These are phyloP conservation scores for Tricholoma sp. DNA, from an alignment of 768 basidiomycete species.

Conservation along the genomic window DNA sequence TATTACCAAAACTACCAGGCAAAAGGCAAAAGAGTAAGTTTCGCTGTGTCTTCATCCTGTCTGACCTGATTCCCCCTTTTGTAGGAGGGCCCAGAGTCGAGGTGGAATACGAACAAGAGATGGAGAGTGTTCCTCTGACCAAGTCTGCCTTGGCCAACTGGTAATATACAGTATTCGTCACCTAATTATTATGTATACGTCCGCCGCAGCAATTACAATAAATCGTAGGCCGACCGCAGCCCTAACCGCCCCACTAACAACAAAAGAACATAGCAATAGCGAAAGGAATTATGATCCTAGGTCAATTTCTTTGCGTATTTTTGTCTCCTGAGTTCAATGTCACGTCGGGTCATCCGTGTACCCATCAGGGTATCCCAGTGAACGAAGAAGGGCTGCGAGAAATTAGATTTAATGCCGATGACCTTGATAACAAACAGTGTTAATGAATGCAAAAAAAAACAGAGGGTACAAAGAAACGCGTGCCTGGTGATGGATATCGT, in stretches of 20 bases:
- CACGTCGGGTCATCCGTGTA: conserved; percentile 74
- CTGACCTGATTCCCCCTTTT: conserved; percentile 4
- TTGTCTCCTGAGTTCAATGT: conserved; percentile 49
- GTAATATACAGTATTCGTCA: conserved; percentile 26
- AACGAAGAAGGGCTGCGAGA: conserved; percentile 92
- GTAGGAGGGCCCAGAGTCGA: conserved; percentile 79
- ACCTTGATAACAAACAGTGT: conserved; percentile 27
- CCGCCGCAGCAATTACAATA: neutral
- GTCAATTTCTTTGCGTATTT: conserved; percentile 27
- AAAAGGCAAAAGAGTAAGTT: conserved; percentile 57
- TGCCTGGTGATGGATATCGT: conserved; percentile 97
- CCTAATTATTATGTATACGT: too few relatives aligned
- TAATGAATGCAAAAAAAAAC: neutral
- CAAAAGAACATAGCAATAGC: neutral
- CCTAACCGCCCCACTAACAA: too few relatives aligned
- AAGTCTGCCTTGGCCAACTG: conserved; percentile 49
- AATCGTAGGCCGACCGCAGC: neutral
- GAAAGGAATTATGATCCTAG: conserved; percentile 6
- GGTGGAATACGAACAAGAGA: conserved; percentile 95
- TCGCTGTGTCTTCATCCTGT: conserved; percentile 9
- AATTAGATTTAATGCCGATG: conserved; percentile 93
- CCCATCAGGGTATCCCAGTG: conserved; percentile 89
- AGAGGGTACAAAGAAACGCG: conserved; percentile 10
- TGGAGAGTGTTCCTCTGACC: conserved; percentile 59
- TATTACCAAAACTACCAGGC: conserved; percentile 48